Evolutionary conservation across 2,329 filamentous ascomycete genomes (phyloP).

Genomic region (Aspergillus sp.): DNA sequence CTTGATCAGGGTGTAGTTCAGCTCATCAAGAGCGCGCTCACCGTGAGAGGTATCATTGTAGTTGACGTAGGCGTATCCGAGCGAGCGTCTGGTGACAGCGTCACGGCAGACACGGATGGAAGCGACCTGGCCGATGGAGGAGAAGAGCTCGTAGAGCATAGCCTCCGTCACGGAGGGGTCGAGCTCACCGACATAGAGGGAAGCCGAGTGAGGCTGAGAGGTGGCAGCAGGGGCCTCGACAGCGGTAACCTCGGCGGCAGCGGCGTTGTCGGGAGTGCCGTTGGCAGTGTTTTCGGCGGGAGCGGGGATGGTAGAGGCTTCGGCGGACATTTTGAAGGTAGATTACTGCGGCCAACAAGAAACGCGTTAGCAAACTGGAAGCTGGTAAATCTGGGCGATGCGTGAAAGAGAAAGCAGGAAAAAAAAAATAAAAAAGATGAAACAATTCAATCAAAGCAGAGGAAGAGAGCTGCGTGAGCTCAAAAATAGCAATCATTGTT

Average conservation of each 20-base stretch:
- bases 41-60: conserved; percentile 97
- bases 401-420: neutral
- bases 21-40: conserved; percentile 96
- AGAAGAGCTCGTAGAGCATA: conserved; percentile 99
- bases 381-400: neutral
- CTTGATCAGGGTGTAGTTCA: conserved; percentile 99
- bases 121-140: conserved; percentile 96
- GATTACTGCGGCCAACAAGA: conserved; percentile 30
- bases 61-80: conserved; percentile 99
- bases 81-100: conserved; percentile 94
- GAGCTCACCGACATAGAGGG: conserved; percentile 98
- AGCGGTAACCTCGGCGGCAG: conserved; percentile 41
- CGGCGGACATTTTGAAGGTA: conserved; percentile 69
- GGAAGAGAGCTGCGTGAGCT: neutral
- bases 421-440: neutral
- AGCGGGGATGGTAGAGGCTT: conserved; percentile 69
- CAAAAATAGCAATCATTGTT: neutral
- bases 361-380: conserved; percentile 6
- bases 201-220: conserved; percentile 89
- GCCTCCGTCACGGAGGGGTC: conserved; percentile 97
- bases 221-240: conserved; percentile 57
- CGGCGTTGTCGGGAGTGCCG: conserved; percentile 61
- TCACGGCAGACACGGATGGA: conserved; percentile 99
- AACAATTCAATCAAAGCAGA: neutral
- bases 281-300: conserved; percentile 58